These are phyloP conservation scores for Botrytis sinoallii DNA, from an alignment of 2,329 filamentous ascomycete species.

Conservation along the genomic window DNA sequence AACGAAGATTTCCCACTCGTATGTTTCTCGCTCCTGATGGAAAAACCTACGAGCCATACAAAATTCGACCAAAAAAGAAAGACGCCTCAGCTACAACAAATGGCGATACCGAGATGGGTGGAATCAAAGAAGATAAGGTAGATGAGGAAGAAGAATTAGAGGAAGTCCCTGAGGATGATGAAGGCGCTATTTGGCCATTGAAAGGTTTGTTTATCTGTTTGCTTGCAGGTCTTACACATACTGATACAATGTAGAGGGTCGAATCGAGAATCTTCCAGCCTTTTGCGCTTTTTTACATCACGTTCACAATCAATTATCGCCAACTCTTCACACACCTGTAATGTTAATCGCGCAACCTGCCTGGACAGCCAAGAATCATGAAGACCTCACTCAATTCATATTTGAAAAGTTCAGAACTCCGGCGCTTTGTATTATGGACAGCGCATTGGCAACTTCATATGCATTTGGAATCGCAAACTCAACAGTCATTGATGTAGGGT, in stretches of 20 bases:
- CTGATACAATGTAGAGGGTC: slow-evolving; percentile 54
- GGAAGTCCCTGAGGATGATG: slow-evolving; percentile 65
- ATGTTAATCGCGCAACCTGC: slow-evolving; percentile 84
- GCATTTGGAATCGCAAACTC: slow-evolving; percentile 72
- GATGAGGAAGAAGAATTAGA: slow-evolving; percentile 55
- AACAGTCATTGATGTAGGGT: slow-evolving; percentile 87
- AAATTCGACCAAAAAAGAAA: slow-evolving; percentile 66
- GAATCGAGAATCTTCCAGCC: slow-evolving; percentile 84
- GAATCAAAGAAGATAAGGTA: slow-evolving; percentile 36
- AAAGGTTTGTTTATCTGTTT: slow-evolving; percentile 43
- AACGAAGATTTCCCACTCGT: slow-evolving; percentile 80
- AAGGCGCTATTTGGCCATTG: slow-evolving; percentile 88
- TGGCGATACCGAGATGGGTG: slow-evolving; percentile 37
- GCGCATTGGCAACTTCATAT: slow-evolving; percentile 82
- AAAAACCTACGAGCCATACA: slow-evolving; percentile 78
- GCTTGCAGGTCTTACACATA: slow-evolving; percentile 13
- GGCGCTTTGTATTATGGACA: slow-evolving; percentile 85
- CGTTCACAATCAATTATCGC: slow-evolving; percentile 83
- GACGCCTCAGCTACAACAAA: slow-evolving; percentile 32
- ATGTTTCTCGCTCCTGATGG: slow-evolving; percentile 82
- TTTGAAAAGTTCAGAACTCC: slow-evolving; percentile 98
- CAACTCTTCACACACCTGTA: slow-evolving; percentile 91
- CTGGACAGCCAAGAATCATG: slow-evolving; percentile 85
- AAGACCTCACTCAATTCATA: slow-evolving; percentile 86
- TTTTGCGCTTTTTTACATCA: slow-evolving; percentile 93